These are phyloP conservation scores for Arabis alpina DNA, from an alignment of 345 rosid species.

Conservation along the genomic window DNA sequence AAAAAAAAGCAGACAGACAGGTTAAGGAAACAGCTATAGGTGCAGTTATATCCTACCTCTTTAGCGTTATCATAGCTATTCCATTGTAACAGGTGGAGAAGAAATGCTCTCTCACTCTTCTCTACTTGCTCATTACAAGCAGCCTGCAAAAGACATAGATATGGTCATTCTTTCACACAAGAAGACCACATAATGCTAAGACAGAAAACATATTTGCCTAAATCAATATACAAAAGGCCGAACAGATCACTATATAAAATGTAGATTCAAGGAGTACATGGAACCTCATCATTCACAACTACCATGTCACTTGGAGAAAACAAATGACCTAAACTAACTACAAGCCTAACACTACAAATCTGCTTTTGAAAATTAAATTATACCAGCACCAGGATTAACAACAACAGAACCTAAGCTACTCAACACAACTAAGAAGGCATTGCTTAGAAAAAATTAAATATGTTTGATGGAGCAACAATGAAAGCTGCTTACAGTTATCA, in stretches of 20 bases:
- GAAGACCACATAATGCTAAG: slow-evolving; percentile 7
- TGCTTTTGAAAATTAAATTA: not conserved
- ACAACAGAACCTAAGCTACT: not conserved
- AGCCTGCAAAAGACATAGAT: slow-evolving; percentile 52
- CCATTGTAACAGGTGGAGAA: slow-evolving; percentile 73
- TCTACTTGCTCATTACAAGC: slow-evolving; percentile 77
- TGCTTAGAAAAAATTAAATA: not conserved
- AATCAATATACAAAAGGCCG: slow-evolving; percentile 7
- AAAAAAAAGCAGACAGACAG: slow-evolving; percentile 6
- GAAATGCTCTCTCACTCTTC: slow-evolving; percentile 79
- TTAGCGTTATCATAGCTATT: slow-evolving; percentile 48
- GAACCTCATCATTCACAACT: slow-evolving; percentile 19
- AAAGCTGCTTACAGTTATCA: slow-evolving; percentile 56
- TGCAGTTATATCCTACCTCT: slow-evolving; percentile 56
- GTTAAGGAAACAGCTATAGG: not conserved
- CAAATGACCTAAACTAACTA: slow-evolving; percentile 5
- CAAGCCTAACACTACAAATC: slow-evolving; percentile 1
- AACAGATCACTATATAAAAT: not conserved
- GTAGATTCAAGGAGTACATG: not conserved
- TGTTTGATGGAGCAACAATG: slow-evolving; percentile 1
- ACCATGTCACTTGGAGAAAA: not conserved
- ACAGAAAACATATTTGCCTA: slow-evolving; percentile 6
- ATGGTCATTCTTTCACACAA: slow-evolving; percentile 23
- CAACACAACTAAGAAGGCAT: slow-evolving; percentile 10
- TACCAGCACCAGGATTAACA: slow-evolving; percentile 6